These are phyloP conservation scores for Neurospora sp. DNA, from an alignment of 495 filamentous ascomycete genomes.

Conservation along the genomic window DNA sequence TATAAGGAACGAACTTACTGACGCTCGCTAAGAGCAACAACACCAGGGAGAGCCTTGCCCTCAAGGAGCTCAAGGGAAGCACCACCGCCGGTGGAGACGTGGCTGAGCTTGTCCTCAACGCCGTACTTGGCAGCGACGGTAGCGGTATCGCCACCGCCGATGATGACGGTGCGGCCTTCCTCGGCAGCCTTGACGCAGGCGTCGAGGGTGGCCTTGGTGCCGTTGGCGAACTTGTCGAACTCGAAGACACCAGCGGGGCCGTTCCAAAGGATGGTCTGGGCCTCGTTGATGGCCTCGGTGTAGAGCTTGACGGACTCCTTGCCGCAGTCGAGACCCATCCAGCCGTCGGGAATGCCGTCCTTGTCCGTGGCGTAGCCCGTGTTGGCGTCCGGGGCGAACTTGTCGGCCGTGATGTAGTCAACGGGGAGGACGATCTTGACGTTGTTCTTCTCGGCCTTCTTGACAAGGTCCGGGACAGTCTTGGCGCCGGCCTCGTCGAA, in stretches of 20 bases:
- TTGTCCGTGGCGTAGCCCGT: constrained; percentile 75
- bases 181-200: constrained; percentile 70
- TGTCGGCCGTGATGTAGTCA: constrained; percentile 93
- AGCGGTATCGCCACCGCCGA: constrained; percentile 95
- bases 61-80: constrained; percentile 92
- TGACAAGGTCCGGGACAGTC: constrained; percentile 75
- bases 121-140: constrained; percentile 97
- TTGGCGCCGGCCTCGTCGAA: constrained; percentile 94
- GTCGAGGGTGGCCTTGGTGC: constrained; percentile 83
- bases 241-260: constrained; percentile 95
- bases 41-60: constrained; percentile 94
- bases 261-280: constrained; percentile 99
- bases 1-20: constrained; percentile 10
- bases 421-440: constrained; percentile 90
- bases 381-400: constrained; percentile 79
- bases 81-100: constrained; percentile 95
- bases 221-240: constrained; percentile 84
- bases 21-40: constrained; percentile 78
- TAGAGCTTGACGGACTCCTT: constrained; percentile 76
- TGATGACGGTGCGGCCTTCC: constrained; percentile 86
- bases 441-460: constrained; percentile 93
- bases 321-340: constrained; percentile 94
- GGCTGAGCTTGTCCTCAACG: constrained; percentile 90
- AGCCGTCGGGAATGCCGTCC: constrained; percentile 88
- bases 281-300: constrained; percentile 70